Base-by-base conservation (phyloP, 1,139 yeast species). In the Candida glucosophila region DNA sequence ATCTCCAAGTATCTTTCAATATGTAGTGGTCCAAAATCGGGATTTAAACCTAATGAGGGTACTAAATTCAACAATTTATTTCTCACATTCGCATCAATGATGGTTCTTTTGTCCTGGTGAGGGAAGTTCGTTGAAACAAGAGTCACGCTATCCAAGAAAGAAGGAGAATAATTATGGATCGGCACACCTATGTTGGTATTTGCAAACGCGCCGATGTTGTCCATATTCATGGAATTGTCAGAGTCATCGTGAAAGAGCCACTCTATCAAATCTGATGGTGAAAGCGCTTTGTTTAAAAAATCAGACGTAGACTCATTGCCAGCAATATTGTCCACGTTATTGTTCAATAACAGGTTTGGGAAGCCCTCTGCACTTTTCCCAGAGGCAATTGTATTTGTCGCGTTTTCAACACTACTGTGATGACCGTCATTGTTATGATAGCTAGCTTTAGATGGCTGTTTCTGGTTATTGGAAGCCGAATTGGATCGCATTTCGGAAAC, bases 1-100 rank as follows among this genome's bases (percentile, higher is more conserved):
- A 48, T 38, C 25, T 51, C 55, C 19, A 53, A 38, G 25, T 43
- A 49, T 15, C 44, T 22, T 25, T 50, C 53, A n/a, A 52, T 40
- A 19, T 47, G 50, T 2, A 36, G 27, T 5, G 40, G 15, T 1
- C 37, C 47, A 30, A 58, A 52, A 25, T 55, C 59, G 2, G 41
- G 45, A 28, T 52, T 49, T 12, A 36, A 22, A 10, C 41, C 48
- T 13, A 62, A 36, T 2, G 53, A 37, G 2, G 70, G 69, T 3
- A 64, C 45, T 4, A 55, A 29, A 2, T 30, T 26, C 14, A 59
- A 33, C 12, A 64, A 37, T 10, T 43, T 53, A 42, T 61, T 76
- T 21, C 48, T 39, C 25, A 50, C 54, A 19, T n/a, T n/a, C n/a
- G n/a, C n/a, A n/a, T n/a, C n/a, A n/a, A n/a, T n/a, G n/a, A n/a